Conservation (phyloP, 2,329 filamentous ascomycete species). For the Zymoseptoria pseudotritici region DNA sequence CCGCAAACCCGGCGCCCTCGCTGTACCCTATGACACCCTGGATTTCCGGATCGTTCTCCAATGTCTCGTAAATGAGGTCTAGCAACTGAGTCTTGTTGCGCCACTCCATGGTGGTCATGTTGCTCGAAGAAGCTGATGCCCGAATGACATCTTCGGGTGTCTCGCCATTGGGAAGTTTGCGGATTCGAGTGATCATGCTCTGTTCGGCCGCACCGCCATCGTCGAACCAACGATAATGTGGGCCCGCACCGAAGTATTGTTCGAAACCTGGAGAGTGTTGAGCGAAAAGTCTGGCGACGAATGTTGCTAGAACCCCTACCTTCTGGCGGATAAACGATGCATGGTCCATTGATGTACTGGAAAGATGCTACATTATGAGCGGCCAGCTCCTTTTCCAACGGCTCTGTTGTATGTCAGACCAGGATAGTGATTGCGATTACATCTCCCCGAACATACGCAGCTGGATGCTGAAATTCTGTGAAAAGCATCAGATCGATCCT, state of each 20-base stretch:
- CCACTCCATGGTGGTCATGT: constrained; percentile 47
- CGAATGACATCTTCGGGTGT: constrained; percentile 42
- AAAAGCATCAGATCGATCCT: constrained; percentile 34
- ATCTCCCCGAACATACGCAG: neutral
- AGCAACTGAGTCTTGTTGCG: constrained; percentile 23
- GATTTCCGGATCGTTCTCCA: constrained; percentile 42
- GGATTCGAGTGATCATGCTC: constrained; percentile 45
- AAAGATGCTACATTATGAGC: constrained; percentile 26
- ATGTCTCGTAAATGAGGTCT: constrained; percentile 34
- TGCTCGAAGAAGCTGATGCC: neutral
- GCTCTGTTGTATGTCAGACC: neutral
- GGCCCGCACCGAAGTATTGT: constrained; percentile 50
- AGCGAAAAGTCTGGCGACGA: constrained; percentile 22
- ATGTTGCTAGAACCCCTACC: constrained; percentile 27
- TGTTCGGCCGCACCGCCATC: constrained; percentile 32
- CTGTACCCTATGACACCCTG: constrained; percentile 55
- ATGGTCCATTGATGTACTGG: constrained; percentile 33
- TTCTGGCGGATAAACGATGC: constrained; percentile 43
- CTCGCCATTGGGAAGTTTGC: constrained; percentile 47
- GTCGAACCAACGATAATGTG: constrained; percentile 51
- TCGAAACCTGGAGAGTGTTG: constrained; percentile 49
- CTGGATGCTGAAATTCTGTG: neutral
- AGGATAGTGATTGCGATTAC: neutral
- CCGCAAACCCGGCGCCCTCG: constrained; percentile 52
- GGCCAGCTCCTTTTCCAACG: constrained; percentile 38